A percentile compares a stretch with the other conserved stretches of the same genome.
Evolutionary conservation across 1,284 basidiomycete species (phyloP).

Genomic region (Neonothopanus nambi): DNA sequence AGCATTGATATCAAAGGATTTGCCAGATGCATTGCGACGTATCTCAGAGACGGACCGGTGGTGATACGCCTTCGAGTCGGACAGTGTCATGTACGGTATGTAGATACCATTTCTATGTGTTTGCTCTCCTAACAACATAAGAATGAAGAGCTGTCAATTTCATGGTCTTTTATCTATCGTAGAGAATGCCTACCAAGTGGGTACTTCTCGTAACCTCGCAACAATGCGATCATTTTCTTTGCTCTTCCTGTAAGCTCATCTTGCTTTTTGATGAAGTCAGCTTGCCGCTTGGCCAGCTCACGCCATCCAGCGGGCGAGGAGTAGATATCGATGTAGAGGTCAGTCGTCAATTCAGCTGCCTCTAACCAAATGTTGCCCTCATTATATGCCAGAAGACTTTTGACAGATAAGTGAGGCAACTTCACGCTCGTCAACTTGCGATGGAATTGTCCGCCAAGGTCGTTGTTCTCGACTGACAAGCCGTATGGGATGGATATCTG

Average conservation of each 20-base stretch:
- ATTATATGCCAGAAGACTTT: slow-evolving; percentile 43
- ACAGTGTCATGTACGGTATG: slow-evolving; percentile 48
- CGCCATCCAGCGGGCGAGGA: slow-evolving; percentile 61
- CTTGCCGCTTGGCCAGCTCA: slow-evolving; percentile 53
- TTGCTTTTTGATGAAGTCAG: slow-evolving; percentile 69
- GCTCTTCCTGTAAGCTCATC: slow-evolving; percentile 71
- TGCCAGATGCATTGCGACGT: not conserved
- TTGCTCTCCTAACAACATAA: not conserved
- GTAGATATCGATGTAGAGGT: slow-evolving; percentile 70
- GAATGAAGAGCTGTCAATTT: too few species aligned
- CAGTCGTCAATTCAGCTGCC: slow-evolving; percentile 55
- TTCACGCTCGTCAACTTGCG: slow-evolving; percentile 58
- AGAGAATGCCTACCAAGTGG: not conserved
- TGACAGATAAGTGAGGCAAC: slow-evolving; percentile 48
- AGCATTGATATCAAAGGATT: not conserved
- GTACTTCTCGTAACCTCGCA: slow-evolving; percentile 16
- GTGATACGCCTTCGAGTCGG: slow-evolving; percentile 10
- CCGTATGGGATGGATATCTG: slow-evolving; percentile 61
- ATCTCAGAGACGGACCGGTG: not conserved
- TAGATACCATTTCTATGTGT: slow-evolving; percentile 51
- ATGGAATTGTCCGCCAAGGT: slow-evolving; percentile 67
- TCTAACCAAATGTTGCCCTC: slow-evolving; percentile 65
- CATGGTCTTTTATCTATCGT: too few species aligned
- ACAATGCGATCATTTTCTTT: slow-evolving; percentile 50
- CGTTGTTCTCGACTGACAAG: slow-evolving; percentile 68